Percentiles rank a stretch among this genome's conserved stretches.
These are phyloP conservation scores for Oxyria digyna DNA, from an alignment of 148 eudicot species.

Conservation along the genomic window DNA sequence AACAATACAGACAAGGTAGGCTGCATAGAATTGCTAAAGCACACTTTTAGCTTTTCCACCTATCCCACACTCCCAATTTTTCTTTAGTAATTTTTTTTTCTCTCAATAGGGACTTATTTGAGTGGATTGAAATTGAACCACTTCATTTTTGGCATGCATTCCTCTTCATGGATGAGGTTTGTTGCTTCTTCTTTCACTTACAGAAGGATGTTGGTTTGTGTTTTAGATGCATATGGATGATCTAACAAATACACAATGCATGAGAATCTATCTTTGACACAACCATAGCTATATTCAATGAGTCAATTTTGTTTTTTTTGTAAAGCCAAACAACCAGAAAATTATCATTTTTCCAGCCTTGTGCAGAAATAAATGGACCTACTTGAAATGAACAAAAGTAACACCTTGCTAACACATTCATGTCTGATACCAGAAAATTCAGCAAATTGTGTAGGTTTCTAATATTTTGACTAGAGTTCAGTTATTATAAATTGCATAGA, in stretches of 20 bases:
- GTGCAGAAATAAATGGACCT: not conserved
- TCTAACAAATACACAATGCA: not conserved
- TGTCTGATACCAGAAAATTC: not conserved
- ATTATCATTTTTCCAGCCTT: not conserved
- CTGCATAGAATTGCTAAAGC: not conserved
- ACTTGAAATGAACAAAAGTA: not conserved
- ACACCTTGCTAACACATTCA: not conserved
- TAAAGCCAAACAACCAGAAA: not conserved
- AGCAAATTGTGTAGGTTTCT: not conserved
- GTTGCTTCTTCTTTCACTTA: conserved; percentile 3
- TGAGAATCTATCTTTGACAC: not conserved
- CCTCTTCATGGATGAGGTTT: conserved; percentile 98
- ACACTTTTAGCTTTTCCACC: not conserved
- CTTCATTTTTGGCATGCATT: conserved; percentile 83
- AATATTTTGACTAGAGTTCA: not conserved
- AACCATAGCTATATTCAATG: not conserved
- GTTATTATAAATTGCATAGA: not conserved
- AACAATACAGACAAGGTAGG: conserved; percentile 67
- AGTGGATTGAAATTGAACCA: conserved; percentile 95
- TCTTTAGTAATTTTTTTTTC: not conserved
- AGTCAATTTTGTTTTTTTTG: not conserved
- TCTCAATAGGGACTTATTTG: conserved; percentile 63
- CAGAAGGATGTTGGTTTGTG: not conserved
- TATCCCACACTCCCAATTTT: not conserved
- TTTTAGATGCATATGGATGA: not conserved